Evolutionary conservation across 1,139 yeast genomes (phyloP), one percentile per base, ranked within the genome.

Genomic region (Taphrina pruni): DNA sequence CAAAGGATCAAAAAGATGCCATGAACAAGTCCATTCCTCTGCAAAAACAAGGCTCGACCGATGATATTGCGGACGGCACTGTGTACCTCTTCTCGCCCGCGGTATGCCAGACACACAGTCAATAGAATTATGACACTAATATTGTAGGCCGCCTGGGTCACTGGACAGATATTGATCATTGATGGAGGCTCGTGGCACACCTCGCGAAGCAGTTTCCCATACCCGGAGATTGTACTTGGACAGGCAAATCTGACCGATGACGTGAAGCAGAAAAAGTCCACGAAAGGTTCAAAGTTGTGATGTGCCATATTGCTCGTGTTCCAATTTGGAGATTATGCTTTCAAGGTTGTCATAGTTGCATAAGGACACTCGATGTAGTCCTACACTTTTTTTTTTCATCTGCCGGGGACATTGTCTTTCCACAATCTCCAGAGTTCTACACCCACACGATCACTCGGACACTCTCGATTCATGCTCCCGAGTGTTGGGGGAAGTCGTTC

Each of bases 1-100:
- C 84, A 9, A 80, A 79, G 14, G 85, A 84, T 32, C 77, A 80
- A 55, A 76, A 75, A 6, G 78, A 79, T 6, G 79, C 83, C 38
- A 75, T 84, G 45, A 72, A 76, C 1, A 79, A 82, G 71, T 81
- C 78, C 72, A 83, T 90, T 43, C 98, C 98, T 2, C 78, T 91
- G 73, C 96, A 89, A 78, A 82, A 94, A 77, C 79, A 86, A 69
- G 98, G 98, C 0, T 76, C 84, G 2, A 86, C 92, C 12, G 80
- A 79, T 70, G 98, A 93, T 77, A 89, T 93, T 76, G 97, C 98
- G 17, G 89, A 93, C 73, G 87, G 95, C 1, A 92, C 98, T 0
- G 71, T 70, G 52, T 55, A 55, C 45, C 32, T 70, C n/a, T 54
- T 45, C 45, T 56, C 56, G 17, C 52, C 68, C 3, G 60, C 60